phyloP scores from a whole-genome alignment of 306 rosid species.

The Astragalus membranaceus region DNA sequence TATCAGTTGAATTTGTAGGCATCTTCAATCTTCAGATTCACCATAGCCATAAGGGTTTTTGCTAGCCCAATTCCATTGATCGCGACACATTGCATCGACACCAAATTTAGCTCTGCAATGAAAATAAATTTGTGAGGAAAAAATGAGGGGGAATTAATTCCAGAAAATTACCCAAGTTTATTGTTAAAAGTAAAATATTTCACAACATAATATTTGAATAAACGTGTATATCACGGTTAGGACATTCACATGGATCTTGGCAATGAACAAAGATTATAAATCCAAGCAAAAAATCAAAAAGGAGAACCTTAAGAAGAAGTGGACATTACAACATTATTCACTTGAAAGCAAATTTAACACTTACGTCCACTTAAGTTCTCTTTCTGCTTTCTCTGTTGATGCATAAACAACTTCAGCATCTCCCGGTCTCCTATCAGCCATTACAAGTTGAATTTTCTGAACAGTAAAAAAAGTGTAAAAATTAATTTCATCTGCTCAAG shows the following conservation, averaged over 20 bases:
- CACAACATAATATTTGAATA: background rate
- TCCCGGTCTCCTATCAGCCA: slow-evolving; percentile 77
- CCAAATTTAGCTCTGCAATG: slow-evolving; percentile 70
- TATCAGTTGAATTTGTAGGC: slow-evolving; percentile 21
- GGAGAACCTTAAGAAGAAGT: background rate
- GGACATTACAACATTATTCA: background rate
- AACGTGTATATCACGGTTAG: background rate
- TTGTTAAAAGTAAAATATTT: background rate
- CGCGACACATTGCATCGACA: slow-evolving; percentile 86
- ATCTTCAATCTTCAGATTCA: slow-evolving; percentile 36
- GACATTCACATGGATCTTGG: background rate
- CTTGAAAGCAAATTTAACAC: slow-evolving; percentile 22
- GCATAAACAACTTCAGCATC: slow-evolving; percentile 89
- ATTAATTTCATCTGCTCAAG: background rate
- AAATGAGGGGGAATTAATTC: background rate
- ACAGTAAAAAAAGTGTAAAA: background rate
- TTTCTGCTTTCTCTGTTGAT: slow-evolving; percentile 72
- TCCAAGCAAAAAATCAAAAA: background rate
- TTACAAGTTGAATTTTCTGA: slow-evolving; percentile 79
- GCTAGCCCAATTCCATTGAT: slow-evolving; percentile 99
- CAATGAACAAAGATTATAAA: background rate
- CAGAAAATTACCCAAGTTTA: background rate
- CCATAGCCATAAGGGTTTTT: slow-evolving; percentile 86
- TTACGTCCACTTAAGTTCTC: slow-evolving; percentile 84
- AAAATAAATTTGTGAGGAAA: slow-evolving; percentile 14